Percentiles rank a stretch among this genome's conserved stretches.
Conservation (phyloP, 1,139 yeast genomes). For the Geotrichum restrictum region DNA sequence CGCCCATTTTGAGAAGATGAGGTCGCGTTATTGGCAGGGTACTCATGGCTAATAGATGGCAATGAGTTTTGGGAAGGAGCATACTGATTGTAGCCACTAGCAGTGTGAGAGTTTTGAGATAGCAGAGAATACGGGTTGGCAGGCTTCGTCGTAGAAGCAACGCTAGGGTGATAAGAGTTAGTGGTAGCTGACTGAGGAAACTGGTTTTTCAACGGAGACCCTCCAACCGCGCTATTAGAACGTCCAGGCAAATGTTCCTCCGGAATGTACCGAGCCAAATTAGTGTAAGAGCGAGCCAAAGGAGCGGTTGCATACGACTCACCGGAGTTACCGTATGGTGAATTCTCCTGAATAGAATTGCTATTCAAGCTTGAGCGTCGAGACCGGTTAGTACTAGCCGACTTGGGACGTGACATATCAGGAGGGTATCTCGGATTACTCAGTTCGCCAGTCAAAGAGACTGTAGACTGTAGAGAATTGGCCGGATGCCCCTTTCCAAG, state of each 20-base stretch:
- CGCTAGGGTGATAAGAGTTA: constrained; percentile 9
- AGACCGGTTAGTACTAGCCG: constrained; percentile 7
- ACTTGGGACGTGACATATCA: constrained; percentile 7
- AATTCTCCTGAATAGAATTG: neutral
- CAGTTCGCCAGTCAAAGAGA: neutral
- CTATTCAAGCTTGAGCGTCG: constrained; percentile 12
- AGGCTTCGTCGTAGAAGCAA: constrained; percentile 10
- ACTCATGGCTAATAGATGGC: neutral
- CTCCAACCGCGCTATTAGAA: neutral
- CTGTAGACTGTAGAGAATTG: neutral
- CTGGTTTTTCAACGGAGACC: constrained; percentile 9
- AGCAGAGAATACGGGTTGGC: constrained; percentile 14
- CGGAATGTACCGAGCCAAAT: neutral
- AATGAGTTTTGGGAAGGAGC: constrained; percentile 1
- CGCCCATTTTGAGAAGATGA: constrained; percentile 6
- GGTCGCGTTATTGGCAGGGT: neutral
- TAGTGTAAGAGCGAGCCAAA: neutral
- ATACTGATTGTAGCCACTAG: constrained; percentile 1
- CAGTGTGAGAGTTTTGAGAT: neutral
- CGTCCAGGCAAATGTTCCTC: constrained; percentile 6
- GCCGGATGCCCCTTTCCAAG: neutral
- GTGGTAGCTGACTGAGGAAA: neutral
- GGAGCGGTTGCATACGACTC: neutral
- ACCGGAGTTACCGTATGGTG: neutral
- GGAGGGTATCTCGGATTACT: neutral